Evolutionary conservation across 2,329 filamentous ascomycete species (phyloP), one percentile per base, ranked within the genome.

Genomic region (Lasiodiplodia gonubiensis): DNA sequence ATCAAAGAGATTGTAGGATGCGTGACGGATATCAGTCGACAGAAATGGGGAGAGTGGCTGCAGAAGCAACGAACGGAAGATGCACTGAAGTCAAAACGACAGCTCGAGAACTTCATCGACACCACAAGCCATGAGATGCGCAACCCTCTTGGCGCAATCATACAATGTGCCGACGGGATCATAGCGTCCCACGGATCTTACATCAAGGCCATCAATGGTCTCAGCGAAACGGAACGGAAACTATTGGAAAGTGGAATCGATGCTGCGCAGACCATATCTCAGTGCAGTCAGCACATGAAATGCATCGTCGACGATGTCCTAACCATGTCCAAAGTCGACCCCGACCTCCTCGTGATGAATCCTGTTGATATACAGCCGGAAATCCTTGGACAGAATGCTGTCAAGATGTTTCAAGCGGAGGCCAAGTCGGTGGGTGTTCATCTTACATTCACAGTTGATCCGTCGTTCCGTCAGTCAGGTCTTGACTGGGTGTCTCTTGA

Each of bases 221-320:
- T 78, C 2, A 73, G 73, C 16, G 64, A 70, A 16, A 69, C 72
- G 2, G 75, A 72, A 57, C 67, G 75, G 14, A 72, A 75, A 10
- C 68, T 71, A 6, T 55, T 79, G 8, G 71, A 74, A 16, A 75
- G 75, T 37, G 77, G 76, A 51, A 67, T 75, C 11, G 73, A 77
- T 21, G 75, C 78, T 21, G 78, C 78, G 7, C 76, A 81, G 49
- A 82, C 80, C 37, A 82, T 84, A 67, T 76, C 81, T 42, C 75
- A 80, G 46, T 84, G 82, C 69, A 80, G 80, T 6, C 77, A 80
- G 30, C 82, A 84, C 67, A 81, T 83, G 67, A 83, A 82, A 68
- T 74, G 80, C 25, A 83, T 84, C 46, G 81, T 84, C 11, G 82
- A 84, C 69, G 82, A 84, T 68, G 76, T 84, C 4, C 73, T 83